Evolutionary conservation across 202 grass and related monocot genomes (phyloP), one percentile per base, ranked within the genome.

Genomic region (Carex sylvatica): DNA sequence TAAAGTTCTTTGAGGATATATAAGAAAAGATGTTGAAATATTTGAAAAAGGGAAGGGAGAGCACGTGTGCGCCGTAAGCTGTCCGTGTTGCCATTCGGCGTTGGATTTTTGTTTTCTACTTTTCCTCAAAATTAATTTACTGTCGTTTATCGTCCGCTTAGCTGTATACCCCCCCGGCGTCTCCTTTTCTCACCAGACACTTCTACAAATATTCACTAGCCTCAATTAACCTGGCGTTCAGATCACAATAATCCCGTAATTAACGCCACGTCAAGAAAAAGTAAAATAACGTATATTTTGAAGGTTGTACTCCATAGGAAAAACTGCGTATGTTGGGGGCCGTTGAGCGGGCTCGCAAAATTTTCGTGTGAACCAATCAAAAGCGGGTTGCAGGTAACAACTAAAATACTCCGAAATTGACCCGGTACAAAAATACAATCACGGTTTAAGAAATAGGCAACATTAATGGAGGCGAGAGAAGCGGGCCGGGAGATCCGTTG

Each of bases 11-110:
- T 74, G 24, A 10, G 66, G 31, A 74, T 19, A 38, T 33, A 64
- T 67, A 64, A 35, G 56, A 56, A 18, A 18, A 40, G 4, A 30
- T 22, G 31, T 30, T 65, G 14, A 65, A 51, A 65, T n/a, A 20
- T 71, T 42, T 35, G 61, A 79, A 65, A 76, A 7, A 61, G n/a
- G 80, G 59, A 28, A 28, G 18, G 55, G 9, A 66, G 55, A 83
- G 84, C 87, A 92, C 87, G 90, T 92, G 89, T 83, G 80, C 68
- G 79, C 70, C 47, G 58, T 55, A 78, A 86, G 90, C 85, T 74
- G 72, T 85, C 83, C 61, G n/a, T 83, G 79, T 75, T 68, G 49
- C 70, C 66, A 65, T 78, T 69, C n/a, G 62, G 76, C 54, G 82
- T 62, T 84, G 83, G 82, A 92, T 61, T 71, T 83, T 61, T 78